Evolutionary conservation across 345 rosid species (phyloP), one percentile per base, ranked within the genome.

Genomic region (Citrus maxima): DNA sequence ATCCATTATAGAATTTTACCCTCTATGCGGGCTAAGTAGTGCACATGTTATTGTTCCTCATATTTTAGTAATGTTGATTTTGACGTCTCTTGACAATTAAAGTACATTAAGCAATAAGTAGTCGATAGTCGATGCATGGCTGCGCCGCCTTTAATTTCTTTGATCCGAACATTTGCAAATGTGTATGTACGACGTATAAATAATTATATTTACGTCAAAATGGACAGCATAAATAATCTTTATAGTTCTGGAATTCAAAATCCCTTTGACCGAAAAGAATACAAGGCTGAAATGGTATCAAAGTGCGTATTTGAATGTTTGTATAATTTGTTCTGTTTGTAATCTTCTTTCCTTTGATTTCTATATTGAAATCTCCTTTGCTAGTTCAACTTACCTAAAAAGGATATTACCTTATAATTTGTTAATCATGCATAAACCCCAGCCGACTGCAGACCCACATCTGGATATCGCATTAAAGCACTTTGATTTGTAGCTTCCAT

Each of bases 401-500:
- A 70, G 35, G 73, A 70, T 25, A 46, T 42, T 35, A 21, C 7
- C 67, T 30, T 28, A 1, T 18, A 4, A 30, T 28, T 30, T 12
- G 18, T 62, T 62, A 14, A 63, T 63, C 10, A 14, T 27, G 38
- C 37, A 22, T 30, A 30, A 63, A 25, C 51, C n/a, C 76, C 55
- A 73, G n/a, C 46, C 22, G 40, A 34, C 35, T 24, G 40, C 19
- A 28, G 25, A 69, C 59, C 74, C 61, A 73, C 67, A 59, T 24
- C 67, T 37, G 24, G 73, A 35, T 46, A 46, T 54, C 10, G 30
- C 46, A 70, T 27, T 37, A 38, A 51, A 56, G 62, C 24, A 68
- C 30, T 70, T 51, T 63, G 74, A 40, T 82, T 75, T 74, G 77
- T 72, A 79, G 74, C 75, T 72, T 78, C 77, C 32, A 24, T 58